phyloP scores from a whole-genome alignment of 169 alveolate species.

The Eimeria falciformis region DNA sequence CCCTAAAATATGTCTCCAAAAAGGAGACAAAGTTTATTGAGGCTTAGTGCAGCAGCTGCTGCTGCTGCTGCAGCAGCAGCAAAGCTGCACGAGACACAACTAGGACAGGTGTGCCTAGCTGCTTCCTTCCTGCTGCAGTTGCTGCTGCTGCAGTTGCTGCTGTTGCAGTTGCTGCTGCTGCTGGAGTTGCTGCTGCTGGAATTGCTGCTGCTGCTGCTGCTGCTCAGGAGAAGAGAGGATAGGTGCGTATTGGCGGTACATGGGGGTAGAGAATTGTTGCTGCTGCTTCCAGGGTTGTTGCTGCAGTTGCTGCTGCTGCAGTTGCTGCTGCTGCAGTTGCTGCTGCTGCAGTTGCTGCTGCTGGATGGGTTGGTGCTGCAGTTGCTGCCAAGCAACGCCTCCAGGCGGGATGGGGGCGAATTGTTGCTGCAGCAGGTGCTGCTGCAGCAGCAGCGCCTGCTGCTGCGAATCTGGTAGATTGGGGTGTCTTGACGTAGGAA shows the following conservation, averaged over 20 bases:
- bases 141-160: not conserved
- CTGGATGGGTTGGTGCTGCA: not conserved
- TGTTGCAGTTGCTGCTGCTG: constrained; percentile 13
- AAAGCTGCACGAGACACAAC: not conserved
- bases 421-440: not conserved
- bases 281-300: not conserved
- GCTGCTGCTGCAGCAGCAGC: not conserved
- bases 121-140: not conserved
- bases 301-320: constrained; percentile 27
- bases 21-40: not conserved
- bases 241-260: constrained; percentile 51
- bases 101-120: not conserved
- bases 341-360: constrained; percentile 10
- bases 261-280: constrained; percentile 23
- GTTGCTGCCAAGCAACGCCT: not conserved
- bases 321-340: not conserved
- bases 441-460: constrained; percentile 15
- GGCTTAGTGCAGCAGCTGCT: not conserved
- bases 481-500: too few species aligned
- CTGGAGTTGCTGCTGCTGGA: not conserved
- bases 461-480: not conserved
- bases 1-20: not conserved
- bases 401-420: not conserved
- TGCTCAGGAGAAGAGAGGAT: not conserved
- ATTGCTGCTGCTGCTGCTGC: constrained; percentile 40